Conservation (phyloP, 805 yeast species). For the Diddensiella transvaalensis region DNA sequence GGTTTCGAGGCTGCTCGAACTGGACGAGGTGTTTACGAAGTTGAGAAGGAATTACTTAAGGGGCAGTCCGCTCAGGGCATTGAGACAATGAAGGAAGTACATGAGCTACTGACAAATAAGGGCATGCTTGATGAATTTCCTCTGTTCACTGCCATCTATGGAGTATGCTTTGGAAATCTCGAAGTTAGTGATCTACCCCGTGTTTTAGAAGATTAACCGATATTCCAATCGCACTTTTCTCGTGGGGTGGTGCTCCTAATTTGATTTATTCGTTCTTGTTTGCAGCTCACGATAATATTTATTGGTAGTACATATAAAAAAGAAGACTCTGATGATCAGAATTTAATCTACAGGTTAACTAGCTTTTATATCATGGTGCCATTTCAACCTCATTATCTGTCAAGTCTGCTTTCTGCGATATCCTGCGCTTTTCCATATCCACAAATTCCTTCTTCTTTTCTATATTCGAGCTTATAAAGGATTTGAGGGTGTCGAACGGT, state of each 20-base stretch:
- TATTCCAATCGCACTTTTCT: no score
- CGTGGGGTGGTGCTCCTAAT: no score
- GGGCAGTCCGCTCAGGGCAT: conserved; percentile 98
- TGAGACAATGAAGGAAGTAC: conserved; percentile 85
- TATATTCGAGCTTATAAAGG: conserved; percentile 16
- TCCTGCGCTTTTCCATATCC: conserved; percentile 2
- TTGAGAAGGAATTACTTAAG: conserved; percentile 81
- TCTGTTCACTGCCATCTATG: conserved; percentile 72
- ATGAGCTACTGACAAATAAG: conserved; percentile 64
- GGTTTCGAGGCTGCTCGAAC: conserved; percentile 77
- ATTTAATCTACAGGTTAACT: neutral
- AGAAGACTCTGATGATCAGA: neutral
- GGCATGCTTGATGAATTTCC: conserved; percentile 70
- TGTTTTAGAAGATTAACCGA: conserved; percentile 20
- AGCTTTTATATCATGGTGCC: neutral
- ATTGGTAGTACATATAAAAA: neutral
- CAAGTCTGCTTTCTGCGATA: neutral
- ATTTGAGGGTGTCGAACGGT: conserved; percentile 25
- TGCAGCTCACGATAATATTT: neutral
- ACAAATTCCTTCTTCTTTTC: conserved; percentile 22
- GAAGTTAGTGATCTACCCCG: conserved; percentile 73
- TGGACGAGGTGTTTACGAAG: conserved; percentile 70
- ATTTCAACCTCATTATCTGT: neutral
- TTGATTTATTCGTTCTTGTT: no score
- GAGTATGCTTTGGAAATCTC: conserved; percentile 71